Base-by-base conservation (phyloP, 805 yeast species). In the Candida insectorum region DNA sequence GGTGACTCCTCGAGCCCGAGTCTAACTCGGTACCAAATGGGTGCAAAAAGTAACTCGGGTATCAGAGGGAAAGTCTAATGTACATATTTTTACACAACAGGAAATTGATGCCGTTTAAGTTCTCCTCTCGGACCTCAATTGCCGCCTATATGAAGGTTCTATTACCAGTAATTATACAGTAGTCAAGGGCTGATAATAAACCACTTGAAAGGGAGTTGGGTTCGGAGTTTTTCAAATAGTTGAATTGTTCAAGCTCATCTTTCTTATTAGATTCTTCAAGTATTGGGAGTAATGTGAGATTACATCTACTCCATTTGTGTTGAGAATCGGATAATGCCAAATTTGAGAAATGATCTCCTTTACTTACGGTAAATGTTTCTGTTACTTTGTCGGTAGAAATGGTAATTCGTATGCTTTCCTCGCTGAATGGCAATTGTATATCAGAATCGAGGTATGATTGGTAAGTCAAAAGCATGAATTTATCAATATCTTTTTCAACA, bases 251-350 rank as follows among this genome's bases (percentile, higher is more conserved):
- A 15, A 59, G 41, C 39, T 63, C 69, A 37, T 65, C 70, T 12
- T 51, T 46, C 13, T 54, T 48, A 22, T 60, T 58, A 15, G 48
- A 48, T 32, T 61, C 37, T 19, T 58, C 62, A 22, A 66, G 36
- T 14, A 66, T 39, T 2, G 73, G 73, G 6, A 66, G 36, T 11
- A 49, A 40, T 0, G 70, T 62, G 34, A 64, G 42, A 21, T 52
- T 49, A 37, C 73, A 66, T 25, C 56, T 48, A 1, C 58, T 43
- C 71, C 71, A 66, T 17, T 42, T 43, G 33, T 66, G 73, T 9
- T 52, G 45, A 1, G 62, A 44, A 5, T 49, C 46, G 2, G 71
- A 64, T 18, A 28, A 44, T 2, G 47, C 48, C 8, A 52, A 37
- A n/a, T 39, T 31, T 5, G 44, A 40, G 10, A 41, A 44, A 4